Evolutionary conservation across 345 rosid species (phyloP).

Genomic region (Laguncularia racemosa): DNA sequence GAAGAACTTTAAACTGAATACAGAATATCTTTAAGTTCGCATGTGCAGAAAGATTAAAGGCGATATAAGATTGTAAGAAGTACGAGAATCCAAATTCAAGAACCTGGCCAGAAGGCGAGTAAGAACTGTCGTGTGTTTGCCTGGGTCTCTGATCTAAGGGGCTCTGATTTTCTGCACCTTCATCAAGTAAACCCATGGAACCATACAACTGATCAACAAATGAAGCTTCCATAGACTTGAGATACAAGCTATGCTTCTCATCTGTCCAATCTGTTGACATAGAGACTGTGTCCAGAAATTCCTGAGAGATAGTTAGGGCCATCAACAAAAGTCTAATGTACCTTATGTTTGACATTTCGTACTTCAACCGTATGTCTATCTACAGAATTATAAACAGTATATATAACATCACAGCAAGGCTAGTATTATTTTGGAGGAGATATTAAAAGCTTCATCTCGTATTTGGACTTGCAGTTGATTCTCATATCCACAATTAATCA

Average conservation of each 20-base stretch:
- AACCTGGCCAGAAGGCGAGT: slow-evolving; percentile 58
- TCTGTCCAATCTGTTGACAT: slow-evolving; percentile 64
- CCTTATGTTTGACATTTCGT: no score
- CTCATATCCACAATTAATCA: no score
- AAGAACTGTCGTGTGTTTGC: slow-evolving; percentile 12
- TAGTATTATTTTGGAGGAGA: no score
- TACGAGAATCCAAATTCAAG: neutral
- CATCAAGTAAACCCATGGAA: slow-evolving; percentile 34
- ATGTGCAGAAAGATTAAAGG: slow-evolving; percentile 1
- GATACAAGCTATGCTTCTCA: slow-evolving; percentile 83
- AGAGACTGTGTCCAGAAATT: slow-evolving; percentile 25
- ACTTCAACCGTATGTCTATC: no score
- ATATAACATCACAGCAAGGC: no score
- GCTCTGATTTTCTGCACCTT: slow-evolving; percentile 22
- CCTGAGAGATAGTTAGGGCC: slow-evolving; percentile 22
- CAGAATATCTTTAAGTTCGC: neutral
- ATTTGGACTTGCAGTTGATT: no score
- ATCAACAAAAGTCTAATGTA: neutral
- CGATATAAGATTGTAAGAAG: neutral
- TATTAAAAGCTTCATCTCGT: no score
- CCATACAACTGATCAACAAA: slow-evolving; percentile 64
- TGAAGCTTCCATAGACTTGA: slow-evolving; percentile 89
- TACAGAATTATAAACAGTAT: no score
- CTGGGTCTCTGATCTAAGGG: slow-evolving; percentile 20
- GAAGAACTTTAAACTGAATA: slow-evolving; percentile 63